These are phyloP conservation scores for Lepidium campestre DNA, from an alignment of 441 rosid species.

Conservation along the genomic window DNA sequence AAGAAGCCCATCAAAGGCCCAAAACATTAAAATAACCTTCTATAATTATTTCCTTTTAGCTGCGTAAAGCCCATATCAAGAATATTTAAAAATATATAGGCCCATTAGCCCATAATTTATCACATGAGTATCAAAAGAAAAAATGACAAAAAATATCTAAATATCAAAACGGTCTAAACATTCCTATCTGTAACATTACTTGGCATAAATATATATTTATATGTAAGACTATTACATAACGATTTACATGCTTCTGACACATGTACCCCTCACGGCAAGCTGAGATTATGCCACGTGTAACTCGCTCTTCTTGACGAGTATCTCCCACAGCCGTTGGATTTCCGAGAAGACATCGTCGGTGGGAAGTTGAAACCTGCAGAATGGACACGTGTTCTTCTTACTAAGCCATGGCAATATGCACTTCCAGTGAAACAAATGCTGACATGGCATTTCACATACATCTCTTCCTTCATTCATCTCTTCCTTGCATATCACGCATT, in stretches of 20 bases:
- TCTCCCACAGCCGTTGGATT: slow-evolving; percentile 78
- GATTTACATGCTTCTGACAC: slow-evolving; percentile 8
- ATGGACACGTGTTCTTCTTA: slow-evolving; percentile 81
- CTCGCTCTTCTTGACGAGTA: slow-evolving; percentile 33
- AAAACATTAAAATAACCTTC: too few species aligned
- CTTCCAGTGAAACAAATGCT: slow-evolving; percentile 84
- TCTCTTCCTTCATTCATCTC: slow-evolving; percentile 77
- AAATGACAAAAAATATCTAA: not conserved
- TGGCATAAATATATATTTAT: not conserved
- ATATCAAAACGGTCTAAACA: slow-evolving; percentile 11
- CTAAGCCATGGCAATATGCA: slow-evolving; percentile 81
- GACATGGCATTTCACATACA: slow-evolving; percentile 80
- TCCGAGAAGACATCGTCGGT: slow-evolving; percentile 69
- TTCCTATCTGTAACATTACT: not conserved
- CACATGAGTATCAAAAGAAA: not conserved
- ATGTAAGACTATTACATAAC: slow-evolving; percentile 4
- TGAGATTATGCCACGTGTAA: slow-evolving; percentile 19
- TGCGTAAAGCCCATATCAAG: too few species aligned
- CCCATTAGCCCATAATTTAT: too few species aligned
- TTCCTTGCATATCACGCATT: slow-evolving; percentile 79
- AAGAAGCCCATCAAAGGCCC: too few species aligned
- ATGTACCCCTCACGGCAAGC: not conserved
- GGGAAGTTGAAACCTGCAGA: slow-evolving; percentile 82
- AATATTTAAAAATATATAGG: too few species aligned
- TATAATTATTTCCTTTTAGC: too few species aligned